Evolutionary conservation across 2,329 filamentous ascomycete species (phyloP).

Genomic region (Xylaria digitata): DNA sequence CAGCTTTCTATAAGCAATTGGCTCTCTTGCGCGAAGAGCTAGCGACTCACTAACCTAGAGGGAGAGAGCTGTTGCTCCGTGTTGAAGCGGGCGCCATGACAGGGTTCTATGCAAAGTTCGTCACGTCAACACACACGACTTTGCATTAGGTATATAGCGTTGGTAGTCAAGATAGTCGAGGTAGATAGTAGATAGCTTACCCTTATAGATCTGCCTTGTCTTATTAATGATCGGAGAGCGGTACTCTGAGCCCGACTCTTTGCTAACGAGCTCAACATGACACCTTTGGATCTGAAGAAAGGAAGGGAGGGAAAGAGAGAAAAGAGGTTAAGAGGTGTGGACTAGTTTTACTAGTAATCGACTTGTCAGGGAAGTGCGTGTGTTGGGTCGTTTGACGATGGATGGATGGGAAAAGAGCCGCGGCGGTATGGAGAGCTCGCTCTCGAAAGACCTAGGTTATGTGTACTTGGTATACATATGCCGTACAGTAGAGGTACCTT

Average conservation of each 20-base stretch:
- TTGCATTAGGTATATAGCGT: background rate
- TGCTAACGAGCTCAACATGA: constrained; percentile 50
- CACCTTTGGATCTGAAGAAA: constrained; percentile 38
- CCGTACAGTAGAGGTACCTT: no score
- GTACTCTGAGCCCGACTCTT: constrained; percentile 52
- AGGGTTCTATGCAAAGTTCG: constrained; percentile 45
- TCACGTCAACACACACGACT: constrained; percentile 36
- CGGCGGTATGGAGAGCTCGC: constrained; percentile 14
- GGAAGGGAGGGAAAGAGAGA: constrained; percentile 32
- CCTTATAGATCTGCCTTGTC: constrained; percentile 43
- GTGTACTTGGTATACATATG: no score
- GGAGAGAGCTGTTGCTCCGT: constrained; percentile 69
- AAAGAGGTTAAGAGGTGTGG: constrained; percentile 30
- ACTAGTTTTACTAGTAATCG: constrained; percentile 21
- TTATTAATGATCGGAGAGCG: constrained; percentile 47
- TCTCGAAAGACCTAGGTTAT: constrained; percentile 1
- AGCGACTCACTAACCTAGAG: constrained; percentile 57
- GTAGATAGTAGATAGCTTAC: constrained; percentile 34
- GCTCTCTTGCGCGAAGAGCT: constrained; percentile 21
- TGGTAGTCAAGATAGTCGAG: background rate
- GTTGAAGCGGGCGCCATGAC: constrained; percentile 65
- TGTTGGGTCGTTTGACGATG: constrained; percentile 27
- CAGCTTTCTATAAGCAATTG: constrained; percentile 13
- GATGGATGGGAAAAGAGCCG: constrained; percentile 27
- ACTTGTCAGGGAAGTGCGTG: constrained; percentile 19